phyloP scores from a whole-genome alignment of 2,329 filamentous ascomycete species.

The Raffaelea arxii region DNA sequence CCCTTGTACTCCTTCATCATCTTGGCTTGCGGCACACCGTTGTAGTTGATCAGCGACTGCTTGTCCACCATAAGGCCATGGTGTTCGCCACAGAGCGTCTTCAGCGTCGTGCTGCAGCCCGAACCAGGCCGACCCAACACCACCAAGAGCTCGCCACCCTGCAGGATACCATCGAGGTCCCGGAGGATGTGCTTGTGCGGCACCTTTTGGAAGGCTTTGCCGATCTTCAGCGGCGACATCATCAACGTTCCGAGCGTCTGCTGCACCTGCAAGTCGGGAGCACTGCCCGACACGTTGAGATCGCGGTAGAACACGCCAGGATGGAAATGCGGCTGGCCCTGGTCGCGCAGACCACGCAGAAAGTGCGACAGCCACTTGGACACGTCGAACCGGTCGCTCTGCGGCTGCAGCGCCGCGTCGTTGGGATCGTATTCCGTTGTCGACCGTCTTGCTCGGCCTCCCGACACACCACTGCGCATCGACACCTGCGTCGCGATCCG shows the following conservation, averaged over 20 bases:
- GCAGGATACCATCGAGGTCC: slow-evolving; percentile 46
- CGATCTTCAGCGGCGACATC: slow-evolving; percentile 30
- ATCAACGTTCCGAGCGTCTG: slow-evolving; percentile 54
- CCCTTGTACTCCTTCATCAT: slow-evolving; percentile 54
- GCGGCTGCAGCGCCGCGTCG: slow-evolving; percentile 34
- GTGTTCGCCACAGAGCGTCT: slow-evolving; percentile 49
- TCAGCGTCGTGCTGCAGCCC: slow-evolving; percentile 49
- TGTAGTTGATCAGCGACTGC: slow-evolving; percentile 47
- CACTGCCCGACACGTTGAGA: slow-evolving; percentile 58
- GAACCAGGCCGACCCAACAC: slow-evolving; percentile 48
- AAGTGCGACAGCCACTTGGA: slow-evolving; percentile 49
- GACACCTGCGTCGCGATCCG: slow-evolving; percentile 33
- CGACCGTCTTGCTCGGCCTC: slow-evolving; percentile 39
- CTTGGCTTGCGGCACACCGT: slow-evolving; percentile 43
- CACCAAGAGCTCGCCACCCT: slow-evolving; percentile 45
- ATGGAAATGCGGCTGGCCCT: slow-evolving; percentile 47
- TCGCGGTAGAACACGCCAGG: slow-evolving; percentile 57
- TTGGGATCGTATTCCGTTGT: slow-evolving; percentile 10
- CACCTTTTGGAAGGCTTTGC: slow-evolving; percentile 43
- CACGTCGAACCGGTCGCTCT: slow-evolving; percentile 35
- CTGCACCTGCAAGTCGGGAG: slow-evolving; percentile 59
- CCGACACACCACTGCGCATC: slow-evolving; percentile 29
- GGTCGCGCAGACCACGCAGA: slow-evolving; percentile 38
- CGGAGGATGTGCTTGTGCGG: slow-evolving; percentile 57
- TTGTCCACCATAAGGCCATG: slow-evolving; percentile 45